A percentile compares a stretch with the other conserved stretches of the same genome.
These are phyloP conservation scores for Angomonas deanei DNA, from an alignment of 208 protist genomes.

Conservation along the genomic window DNA sequence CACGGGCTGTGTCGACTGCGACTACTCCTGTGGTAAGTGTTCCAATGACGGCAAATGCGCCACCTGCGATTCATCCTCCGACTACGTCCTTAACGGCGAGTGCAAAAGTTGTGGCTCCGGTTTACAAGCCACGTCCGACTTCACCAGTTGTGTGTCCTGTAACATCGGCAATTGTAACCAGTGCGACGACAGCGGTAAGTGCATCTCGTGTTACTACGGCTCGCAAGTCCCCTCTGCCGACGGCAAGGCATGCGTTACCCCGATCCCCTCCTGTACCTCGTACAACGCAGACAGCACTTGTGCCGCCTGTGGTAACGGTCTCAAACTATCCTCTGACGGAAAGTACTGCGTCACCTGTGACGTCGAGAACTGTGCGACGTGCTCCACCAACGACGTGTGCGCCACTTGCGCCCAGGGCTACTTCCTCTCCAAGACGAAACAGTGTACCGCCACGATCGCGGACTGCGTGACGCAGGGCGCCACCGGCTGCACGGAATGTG, in stretches of 20 bases:
- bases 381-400: not conserved
- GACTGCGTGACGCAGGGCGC: no score
- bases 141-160: not conserved
- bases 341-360: not conserved
- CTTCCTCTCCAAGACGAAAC: not conserved
- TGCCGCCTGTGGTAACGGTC: not conserved
- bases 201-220: not conserved
- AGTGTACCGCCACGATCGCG: no score
- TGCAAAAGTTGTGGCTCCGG: not conserved
- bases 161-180: not conserved
- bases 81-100: no score
- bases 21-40: no score
- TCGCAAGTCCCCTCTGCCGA: not conserved
- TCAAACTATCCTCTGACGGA: not conserved
- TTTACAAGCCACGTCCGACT: not conserved
- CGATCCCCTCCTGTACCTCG: not conserved
- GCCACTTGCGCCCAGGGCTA: not conserved
- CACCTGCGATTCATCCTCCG: no score
- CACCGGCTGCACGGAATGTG: no score
- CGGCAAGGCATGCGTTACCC: not conserved
- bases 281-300: not conserved
- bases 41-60: no score
- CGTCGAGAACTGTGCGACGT: not conserved
- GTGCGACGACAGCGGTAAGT: not conserved
- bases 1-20: no score